Conservation (phyloP, 768 basidiomycete species). For the Bullera alba region DNA sequence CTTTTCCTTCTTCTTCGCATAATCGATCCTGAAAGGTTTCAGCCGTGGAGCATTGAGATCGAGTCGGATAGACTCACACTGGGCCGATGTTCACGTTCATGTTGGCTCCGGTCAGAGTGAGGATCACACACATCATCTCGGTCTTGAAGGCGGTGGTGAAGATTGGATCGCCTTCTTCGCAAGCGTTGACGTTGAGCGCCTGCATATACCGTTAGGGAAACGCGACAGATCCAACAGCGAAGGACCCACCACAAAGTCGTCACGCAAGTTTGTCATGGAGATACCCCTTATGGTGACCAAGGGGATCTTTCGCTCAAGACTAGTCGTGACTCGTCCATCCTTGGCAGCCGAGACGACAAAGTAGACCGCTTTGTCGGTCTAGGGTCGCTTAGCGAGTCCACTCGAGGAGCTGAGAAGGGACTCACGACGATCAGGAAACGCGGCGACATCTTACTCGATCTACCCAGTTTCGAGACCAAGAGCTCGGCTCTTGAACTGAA, state of each 20-base stretch:
- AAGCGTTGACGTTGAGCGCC: constrained; percentile 68
- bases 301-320: constrained; percentile 79
- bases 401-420: constrained; percentile 9
- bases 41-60: too few species aligned
- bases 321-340: constrained; percentile 57
- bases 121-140: constrained; percentile 73
- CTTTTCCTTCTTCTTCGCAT: constrained; percentile 97
- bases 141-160: constrained; percentile 93
- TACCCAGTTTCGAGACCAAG: constrained; percentile 71
- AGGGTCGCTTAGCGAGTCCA: not conserved
- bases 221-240: not conserved
- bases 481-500: constrained; percentile 79
- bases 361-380: constrained; percentile 82
- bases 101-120: constrained; percentile 70
- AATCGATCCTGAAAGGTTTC: constrained; percentile 61
- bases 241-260: constrained; percentile 81
- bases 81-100: constrained; percentile 68
- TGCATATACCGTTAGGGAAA: constrained; percentile 44
- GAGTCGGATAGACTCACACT: constrained; percentile 53
- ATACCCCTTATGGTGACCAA: constrained; percentile 80
- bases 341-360: constrained; percentile 60
- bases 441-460: constrained; percentile 86
- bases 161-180: constrained; percentile 91
- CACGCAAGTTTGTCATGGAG: constrained; percentile 76
- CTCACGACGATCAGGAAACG: constrained; percentile 82